Evolutionary conservation across 148 eudicot genomes (phyloP), one percentile per base, ranked within the genome.

Genomic region (Tetragonia tetragonoides): DNA sequence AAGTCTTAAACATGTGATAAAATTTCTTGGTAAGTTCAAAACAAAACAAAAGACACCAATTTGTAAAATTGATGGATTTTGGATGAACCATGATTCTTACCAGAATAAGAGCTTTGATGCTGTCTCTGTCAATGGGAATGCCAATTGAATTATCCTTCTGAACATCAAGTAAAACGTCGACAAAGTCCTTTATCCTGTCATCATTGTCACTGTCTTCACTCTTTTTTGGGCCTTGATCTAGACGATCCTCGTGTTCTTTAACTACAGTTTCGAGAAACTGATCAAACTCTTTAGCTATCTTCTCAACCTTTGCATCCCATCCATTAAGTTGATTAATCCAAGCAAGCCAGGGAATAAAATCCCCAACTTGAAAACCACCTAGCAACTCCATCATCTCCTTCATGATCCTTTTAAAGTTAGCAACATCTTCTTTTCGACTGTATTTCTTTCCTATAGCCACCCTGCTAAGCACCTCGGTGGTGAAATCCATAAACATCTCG

Each of bases 81-180:
- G 53, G 14, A n/a, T 56, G n/a, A 60, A n/a, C 18, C 10, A 75
- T 49, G 46, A 23, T 4, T 17, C 65, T 67, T 79, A 88, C 89
- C 87, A 86, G 63, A 57, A 86, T 74, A 21, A 85, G 51, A 9
- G 83, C 91, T 81, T 88, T 88, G 83, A 86, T 80, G 46, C 84
- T 77, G 66, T 77, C 81, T 75, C 83, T 79, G 62, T 84, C 83
- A 40, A 86, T 66, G 2, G 86, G 70, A 63, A 77, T 68, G 0
- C 90, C 82, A 18, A 17, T 40, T 5, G 44, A 44, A 16, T 80
- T 68, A 28, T 87, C 85, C 62, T 72, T 78, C 51, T 84, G 86
- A 72, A 87, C 74, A 37, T 82, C 76, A n/a, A 91, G 82, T 80
- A 91, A 80, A 28, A 88, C 86, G 80, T 84, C 88, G 0, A 89